A percentile compares a stretch with the other conserved stretches of the same genome.
Conservation (phyloP, 805 yeast species). For the Myxozyma mucilagina region DNA sequence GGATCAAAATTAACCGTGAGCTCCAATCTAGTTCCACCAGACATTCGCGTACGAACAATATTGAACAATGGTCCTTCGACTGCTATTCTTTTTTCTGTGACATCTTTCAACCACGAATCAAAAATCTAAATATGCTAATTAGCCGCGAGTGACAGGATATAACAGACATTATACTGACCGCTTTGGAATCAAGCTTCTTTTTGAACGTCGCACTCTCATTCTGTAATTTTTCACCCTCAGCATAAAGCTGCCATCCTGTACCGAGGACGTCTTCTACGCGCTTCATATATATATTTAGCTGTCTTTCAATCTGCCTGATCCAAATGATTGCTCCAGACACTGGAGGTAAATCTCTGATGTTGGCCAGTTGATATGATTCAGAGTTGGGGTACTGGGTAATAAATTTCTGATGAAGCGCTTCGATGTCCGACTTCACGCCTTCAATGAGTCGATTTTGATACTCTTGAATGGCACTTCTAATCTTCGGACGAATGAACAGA, state of each 20-base stretch:
- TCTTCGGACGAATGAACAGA: conserved; percentile 53
- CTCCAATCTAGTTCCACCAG: conserved; percentile 34
- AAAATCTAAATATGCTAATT: conserved; percentile 37
- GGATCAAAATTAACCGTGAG: conserved; percentile 56
- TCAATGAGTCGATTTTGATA: conserved; percentile 55
- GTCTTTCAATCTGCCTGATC: conserved; percentile 53
- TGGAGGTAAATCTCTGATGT: conserved; percentile 51
- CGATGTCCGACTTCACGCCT: conserved; percentile 52
- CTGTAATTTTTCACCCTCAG: conserved; percentile 66
- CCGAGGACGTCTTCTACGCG: conserved; percentile 58
- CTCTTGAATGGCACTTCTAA: conserved; percentile 60
- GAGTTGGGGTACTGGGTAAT: conserved; percentile 39
- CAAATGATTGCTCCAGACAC: conserved; percentile 52
- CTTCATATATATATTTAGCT: conserved; percentile 45
- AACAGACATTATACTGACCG: neutral
- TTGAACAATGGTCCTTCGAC: conserved; percentile 46
- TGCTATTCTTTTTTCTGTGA: conserved; percentile 31
- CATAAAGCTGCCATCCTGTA: conserved; percentile 58
- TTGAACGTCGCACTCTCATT: conserved; percentile 50
- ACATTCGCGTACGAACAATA: conserved; percentile 38
- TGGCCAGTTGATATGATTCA: conserved; percentile 42
- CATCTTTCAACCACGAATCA: conserved; percentile 51
- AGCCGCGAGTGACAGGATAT: neutral
- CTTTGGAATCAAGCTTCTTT: conserved; percentile 49
- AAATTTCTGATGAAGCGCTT: conserved; percentile 46